Conservation (phyloP, 768 basidiomycete genomes). For the Podaxis sp. region DNA sequence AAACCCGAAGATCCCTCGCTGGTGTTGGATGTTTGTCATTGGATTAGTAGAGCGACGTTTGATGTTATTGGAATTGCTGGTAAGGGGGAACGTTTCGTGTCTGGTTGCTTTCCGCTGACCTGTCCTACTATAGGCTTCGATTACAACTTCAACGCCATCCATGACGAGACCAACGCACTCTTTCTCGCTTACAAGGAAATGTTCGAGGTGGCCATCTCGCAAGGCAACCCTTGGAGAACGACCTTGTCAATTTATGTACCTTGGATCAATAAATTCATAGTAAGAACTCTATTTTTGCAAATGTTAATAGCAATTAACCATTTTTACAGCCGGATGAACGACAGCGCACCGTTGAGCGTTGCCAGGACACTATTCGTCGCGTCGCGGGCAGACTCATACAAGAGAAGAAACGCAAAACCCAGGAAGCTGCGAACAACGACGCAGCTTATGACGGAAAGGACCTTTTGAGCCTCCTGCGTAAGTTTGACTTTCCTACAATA, state of each 20-base stretch:
- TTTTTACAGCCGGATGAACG: slow-evolving; percentile 50
- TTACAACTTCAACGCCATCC: slow-evolving; percentile 83
- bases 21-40: slow-evolving; percentile 72
- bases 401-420: slow-evolving; percentile 74
- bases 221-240: slow-evolving; percentile 42
- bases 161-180: slow-evolving; percentile 75
- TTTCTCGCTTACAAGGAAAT: slow-evolving; percentile 82
- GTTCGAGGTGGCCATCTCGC: slow-evolving; percentile 73
- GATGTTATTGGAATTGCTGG: slow-evolving; percentile 92
- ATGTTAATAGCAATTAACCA: slow-evolving; percentile 1
- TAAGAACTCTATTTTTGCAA: slow-evolving; percentile 32
- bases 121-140: slow-evolving; percentile 61
- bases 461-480: slow-evolving; percentile 73
- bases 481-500: slow-evolving; percentile 23
- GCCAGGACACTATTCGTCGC: slow-evolving; percentile 60
- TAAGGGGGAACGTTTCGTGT: slow-evolving; percentile 25
- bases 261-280: slow-evolving; percentile 49
- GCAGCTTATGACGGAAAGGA: slow-evolving; percentile 63
- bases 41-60: slow-evolving; percentile 82
- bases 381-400: slow-evolving; percentile 76
- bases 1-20: slow-evolving; percentile 9
- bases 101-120: background rate
- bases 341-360: slow-evolving; percentile 47
- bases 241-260: slow-evolving; percentile 61
- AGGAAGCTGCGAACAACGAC: slow-evolving; percentile 54